A percentile compares a stretch with the other conserved stretches of the same genome.
Conservation (phyloP, 2,329 filamentous ascomycete genomes). For the Elsinoe batatas region DNA sequence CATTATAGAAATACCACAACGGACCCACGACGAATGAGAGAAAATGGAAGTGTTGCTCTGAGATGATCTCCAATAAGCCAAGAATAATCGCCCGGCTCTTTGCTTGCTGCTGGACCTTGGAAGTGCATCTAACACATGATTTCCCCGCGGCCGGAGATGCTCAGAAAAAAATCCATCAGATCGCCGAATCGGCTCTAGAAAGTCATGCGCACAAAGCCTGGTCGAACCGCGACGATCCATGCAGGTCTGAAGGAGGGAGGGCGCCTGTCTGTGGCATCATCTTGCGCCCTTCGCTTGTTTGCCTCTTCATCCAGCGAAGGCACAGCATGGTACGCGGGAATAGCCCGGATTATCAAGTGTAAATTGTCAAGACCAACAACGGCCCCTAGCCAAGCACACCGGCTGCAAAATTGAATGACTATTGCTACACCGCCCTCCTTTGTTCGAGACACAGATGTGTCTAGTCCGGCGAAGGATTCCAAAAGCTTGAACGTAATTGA, state of each 20-base stretch:
- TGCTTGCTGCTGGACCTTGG: too few species aligned
- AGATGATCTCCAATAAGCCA: too few species aligned
- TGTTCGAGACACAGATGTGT: not conserved
- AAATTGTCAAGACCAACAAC: not conserved
- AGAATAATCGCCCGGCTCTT: too few species aligned
- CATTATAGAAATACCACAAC: too few species aligned
- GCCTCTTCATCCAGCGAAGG: not conserved
- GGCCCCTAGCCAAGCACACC: not conserved
- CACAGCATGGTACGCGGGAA: not conserved
- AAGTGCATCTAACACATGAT: too few species aligned
- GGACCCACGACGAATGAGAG: too few species aligned
- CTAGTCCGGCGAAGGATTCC: not conserved
- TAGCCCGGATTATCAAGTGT: not conserved
- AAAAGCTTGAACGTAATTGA: not conserved
- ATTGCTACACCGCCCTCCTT: not conserved
- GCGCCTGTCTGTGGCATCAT: not conserved
- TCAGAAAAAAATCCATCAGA: not conserved
- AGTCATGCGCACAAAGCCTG: not conserved
- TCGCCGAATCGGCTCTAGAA: too few species aligned
- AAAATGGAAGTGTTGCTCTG: too few species aligned
- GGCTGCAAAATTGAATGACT: conserved; percentile 7
- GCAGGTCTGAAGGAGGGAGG: not conserved
- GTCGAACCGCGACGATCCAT: conserved; percentile 9
- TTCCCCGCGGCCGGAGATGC: conserved; percentile 9
- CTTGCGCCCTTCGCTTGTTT: not conserved